Conservation (phyloP, 2,329 filamentous ascomycete genomes). For the Pyrenophora teres region DNA sequence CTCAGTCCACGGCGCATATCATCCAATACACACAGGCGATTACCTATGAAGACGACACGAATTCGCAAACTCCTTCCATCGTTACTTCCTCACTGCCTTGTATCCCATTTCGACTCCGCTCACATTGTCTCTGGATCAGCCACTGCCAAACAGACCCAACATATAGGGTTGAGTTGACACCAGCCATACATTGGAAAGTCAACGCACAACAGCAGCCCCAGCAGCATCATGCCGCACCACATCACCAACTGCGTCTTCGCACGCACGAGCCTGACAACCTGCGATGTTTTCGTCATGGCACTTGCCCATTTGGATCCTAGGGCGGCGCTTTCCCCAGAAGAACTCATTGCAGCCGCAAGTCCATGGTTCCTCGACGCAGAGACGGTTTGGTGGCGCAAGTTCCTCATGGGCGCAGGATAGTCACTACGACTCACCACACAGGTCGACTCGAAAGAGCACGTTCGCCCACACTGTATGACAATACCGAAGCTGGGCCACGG, state of each 20-base stretch:
- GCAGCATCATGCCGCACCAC: conserved; percentile 33
- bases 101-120: no score
- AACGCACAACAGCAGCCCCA: not conserved
- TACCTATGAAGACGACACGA: not conserved
- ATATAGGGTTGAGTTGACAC: no score
- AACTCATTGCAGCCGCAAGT: conserved; percentile 32
- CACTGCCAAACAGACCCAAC: no score
- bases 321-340: conserved; percentile 32
- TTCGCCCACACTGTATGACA: not conserved
- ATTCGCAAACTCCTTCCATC: not conserved
- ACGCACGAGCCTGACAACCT: conserved; percentile 41
- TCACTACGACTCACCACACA: not conserved
- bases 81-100: not conserved
- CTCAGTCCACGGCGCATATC: not conserved
- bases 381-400: conserved; percentile 41
- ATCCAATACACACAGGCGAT: not conserved
- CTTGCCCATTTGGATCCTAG: conserved; percentile 30
- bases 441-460: not conserved
- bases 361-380: conserved; percentile 45
- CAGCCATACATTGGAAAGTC: not conserved
- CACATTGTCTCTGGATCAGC: no score
- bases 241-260: conserved; percentile 35
- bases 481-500: no score
- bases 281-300: conserved; percentile 42
- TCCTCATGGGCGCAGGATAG: conserved; percentile 54